Evolutionary conservation across 176 grass and related monocot genomes (phyloP), one percentile per base, ranked within the genome.

Genomic region (Alloteropsis semialata): DNA sequence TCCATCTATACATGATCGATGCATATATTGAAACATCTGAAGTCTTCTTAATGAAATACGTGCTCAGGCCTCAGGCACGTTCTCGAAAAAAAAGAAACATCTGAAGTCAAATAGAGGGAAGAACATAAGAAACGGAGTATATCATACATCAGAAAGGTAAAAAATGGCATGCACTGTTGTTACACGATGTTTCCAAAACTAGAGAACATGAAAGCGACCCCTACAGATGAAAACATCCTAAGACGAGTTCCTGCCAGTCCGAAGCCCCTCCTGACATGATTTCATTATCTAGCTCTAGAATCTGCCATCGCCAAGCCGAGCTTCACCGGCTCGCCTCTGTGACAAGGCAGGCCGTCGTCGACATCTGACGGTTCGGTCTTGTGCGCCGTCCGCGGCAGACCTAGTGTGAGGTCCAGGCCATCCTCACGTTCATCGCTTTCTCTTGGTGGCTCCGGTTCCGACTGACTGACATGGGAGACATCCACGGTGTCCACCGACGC

Each of bases 381-480:
- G 22, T 65, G 57, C 49, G 33, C 44, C 65, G 39, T 18, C 10
- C 18, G 38, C 12, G 22, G 41, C 24, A 87, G 84, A n/a, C 92
- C 84, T 37, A 94, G 84, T 32, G 86, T 89, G 37, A 94, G 89
- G 53, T 94, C 89, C 14, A 94, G 73, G 22, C 71, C 86, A 30
- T 77, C 79, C 3, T 59, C 80, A 8, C 45, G 28, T 11, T 25
- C 46, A 0, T 65, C 77, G 27, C 16, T 24, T 8, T 32, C 43
- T 51, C 61, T 65, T 11, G 60, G 60, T 0, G 83, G 59, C 15
- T 78, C 82, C 65, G 44, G 45, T 34, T 91, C 84, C 2, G 75
- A 87, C 70, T 91, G 89, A 43, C 92, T 94, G 38, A 94, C 80
- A 29, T 91, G 89, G 14, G 89, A 89, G 44, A 86, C 80, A 8